Evolutionary conservation across 805 yeast genomes (phyloP), one percentile per base, ranked within the genome.

Genomic region (Ogataea pini): DNA sequence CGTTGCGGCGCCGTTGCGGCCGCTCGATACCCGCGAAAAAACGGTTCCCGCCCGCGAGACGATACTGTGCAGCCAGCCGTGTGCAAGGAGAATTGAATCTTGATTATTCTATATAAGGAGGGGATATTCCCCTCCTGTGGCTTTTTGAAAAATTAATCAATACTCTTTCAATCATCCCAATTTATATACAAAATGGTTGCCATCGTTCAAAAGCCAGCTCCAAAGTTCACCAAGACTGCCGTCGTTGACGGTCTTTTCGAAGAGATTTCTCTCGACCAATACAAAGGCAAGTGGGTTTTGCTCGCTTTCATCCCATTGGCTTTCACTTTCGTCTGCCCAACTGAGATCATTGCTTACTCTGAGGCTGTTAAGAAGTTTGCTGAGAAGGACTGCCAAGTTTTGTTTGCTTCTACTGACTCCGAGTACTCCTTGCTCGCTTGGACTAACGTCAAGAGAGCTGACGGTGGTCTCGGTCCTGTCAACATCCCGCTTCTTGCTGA

Each of bases 281-380:
- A 85, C 88, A 85, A 85, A 78, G 99, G 99, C 69, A 89, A 94
- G 77, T 94, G 97, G 96, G 97, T 94, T 61, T 75, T 94, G 58
- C 80, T 94, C 67, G 98, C 95, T 56, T 94, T 94, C 79, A 86
- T 94, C 72, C 99, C 99, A 73, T 78, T 92, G 82, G 99, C 99
- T 45, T 94, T 94, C 91, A 94, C 99, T 53, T 94, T 94, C 63
- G 98, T 94, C 57, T 94, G 99, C 78, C 99, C 99, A 73, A 94
- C 99, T 61, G 98, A 94, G 80, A 91, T 94, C 79, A 85, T 94
- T 74, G 98, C 98, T 62, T 94, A 90, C 86, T 88, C 97, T 56
- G 96, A 92, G 63, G 97, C 97, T 62, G 87, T 82, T 63, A 82
- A 84, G 79, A 84, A 85, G 80, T 94, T 94, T 76, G 72, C 86